Conservation (phyloP, 1,284 basidiomycete genomes). For the Spongispora temasekensis region DNA sequence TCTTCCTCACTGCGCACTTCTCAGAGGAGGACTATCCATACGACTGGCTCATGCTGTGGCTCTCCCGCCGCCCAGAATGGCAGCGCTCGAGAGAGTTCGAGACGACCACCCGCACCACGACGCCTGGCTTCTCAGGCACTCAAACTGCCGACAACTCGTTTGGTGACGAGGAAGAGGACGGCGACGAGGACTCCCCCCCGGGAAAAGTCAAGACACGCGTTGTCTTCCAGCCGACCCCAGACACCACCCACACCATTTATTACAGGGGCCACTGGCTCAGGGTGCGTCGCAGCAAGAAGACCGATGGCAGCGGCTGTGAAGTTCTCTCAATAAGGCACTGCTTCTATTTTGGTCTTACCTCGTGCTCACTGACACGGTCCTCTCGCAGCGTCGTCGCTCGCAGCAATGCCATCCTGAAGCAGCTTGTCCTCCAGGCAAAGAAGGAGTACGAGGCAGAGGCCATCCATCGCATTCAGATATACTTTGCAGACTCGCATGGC, state of each 20-base stretch:
- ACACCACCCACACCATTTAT: conserved; percentile 82
- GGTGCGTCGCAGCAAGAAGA: conserved; percentile 66
- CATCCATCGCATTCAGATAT: conserved; percentile 80
- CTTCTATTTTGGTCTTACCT: conserved; percentile 20
- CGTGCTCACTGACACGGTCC: conserved; percentile 14
- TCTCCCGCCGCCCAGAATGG: conserved; percentile 78
- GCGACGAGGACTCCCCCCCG: conserved; percentile 53
- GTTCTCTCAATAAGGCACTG: conserved; percentile 68
- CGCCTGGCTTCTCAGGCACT: conserved; percentile 49
- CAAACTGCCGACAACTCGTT: conserved; percentile 58
- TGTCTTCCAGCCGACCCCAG: conserved; percentile 80
- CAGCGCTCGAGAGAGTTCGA: conserved; percentile 82
- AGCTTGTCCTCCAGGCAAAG: conserved; percentile 85
- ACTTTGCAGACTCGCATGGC: conserved; percentile 84
- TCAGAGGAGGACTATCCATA: conserved; percentile 83
- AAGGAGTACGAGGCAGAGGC: conserved; percentile 81
- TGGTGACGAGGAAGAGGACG: conserved; percentile 60
- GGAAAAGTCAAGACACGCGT: conserved; percentile 75
- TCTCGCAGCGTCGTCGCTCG: conserved; percentile 69
- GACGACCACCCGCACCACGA: conserved; percentile 71
- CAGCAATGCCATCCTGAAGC: conserved; percentile 77
- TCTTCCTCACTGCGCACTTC: conserved; percentile 85
- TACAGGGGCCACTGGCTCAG: conserved; percentile 81
- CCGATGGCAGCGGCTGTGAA: conserved; percentile 64
- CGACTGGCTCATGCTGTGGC: conserved; percentile 83